phyloP scores from a whole-genome alignment of 2,329 filamentous ascomycete species.

The Talaromyces sp. region DNA sequence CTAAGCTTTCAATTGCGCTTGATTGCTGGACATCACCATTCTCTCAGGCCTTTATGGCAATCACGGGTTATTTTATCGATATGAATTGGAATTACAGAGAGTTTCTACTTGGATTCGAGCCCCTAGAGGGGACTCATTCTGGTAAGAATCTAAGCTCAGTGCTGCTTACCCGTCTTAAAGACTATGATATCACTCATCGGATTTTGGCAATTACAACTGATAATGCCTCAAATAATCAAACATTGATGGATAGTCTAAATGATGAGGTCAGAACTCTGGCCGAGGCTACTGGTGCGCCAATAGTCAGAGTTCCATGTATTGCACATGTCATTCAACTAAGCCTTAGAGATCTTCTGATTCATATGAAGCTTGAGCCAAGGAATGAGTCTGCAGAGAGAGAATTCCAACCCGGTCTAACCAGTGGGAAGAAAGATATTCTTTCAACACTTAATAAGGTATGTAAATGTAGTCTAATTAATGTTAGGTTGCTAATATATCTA shows the following conservation, averaged over 20 bases:
- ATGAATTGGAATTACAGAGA: neutral
- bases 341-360: neutral
- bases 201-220: neutral
- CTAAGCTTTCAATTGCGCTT: neutral
- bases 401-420: no score
- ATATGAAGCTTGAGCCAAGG: no score
- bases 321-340: neutral
- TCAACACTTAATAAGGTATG: no score
- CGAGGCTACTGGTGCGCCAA: neutral
- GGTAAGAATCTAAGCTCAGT: neutral
- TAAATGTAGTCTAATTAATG: no score
- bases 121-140: neutral
- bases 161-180: neutral
- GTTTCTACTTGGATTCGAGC: neutral
- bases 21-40: neutral
- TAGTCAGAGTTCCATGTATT: neutral
- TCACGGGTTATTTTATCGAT: neutral
- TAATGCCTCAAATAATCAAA: neutral
- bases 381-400: no score
- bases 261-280: neutral
- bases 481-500: no score
- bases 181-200: neutral
- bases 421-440: no score
- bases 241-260: no score
- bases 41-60: neutral